Evolutionary conservation across 2,329 filamentous ascomycete species (phyloP).

Genomic region (Cordyceps fumosorosea): DNA sequence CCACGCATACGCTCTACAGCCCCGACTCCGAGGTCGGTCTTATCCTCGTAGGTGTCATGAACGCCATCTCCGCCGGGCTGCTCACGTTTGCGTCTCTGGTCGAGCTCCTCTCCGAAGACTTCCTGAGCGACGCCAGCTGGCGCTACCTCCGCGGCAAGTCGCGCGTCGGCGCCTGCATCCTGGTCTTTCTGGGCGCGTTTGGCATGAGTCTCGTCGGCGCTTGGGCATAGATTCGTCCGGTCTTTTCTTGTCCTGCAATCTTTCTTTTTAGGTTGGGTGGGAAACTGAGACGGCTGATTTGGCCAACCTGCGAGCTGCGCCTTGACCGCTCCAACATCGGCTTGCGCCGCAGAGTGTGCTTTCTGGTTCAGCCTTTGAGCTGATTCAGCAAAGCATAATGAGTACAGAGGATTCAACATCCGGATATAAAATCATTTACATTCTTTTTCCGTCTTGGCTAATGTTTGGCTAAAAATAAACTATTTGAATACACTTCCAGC

Average conservation of each 20-base stretch:
- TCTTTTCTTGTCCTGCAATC: neutral
- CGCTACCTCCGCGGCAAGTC: constrained; percentile 44
- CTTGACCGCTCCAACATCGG: constrained; percentile 3
- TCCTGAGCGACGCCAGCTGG: constrained; percentile 59
- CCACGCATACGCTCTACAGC: constrained; percentile 63
- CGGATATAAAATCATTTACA: constrained; percentile 5
- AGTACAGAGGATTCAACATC: constrained; percentile 13
- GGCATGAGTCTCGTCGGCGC: constrained; percentile 59
- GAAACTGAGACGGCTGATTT: neutral
- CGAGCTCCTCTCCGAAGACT: constrained; percentile 66
- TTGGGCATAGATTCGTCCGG: constrained; percentile 42
- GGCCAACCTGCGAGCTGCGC: neutral
- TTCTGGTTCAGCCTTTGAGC: neutral
- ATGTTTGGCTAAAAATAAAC: neutral
- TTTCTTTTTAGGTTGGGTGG: neutral
- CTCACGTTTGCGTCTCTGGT: constrained; percentile 66
- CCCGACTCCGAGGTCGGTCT: constrained; percentile 59
- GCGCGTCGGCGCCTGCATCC: constrained; percentile 47
- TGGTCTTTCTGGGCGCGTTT: constrained; percentile 54
- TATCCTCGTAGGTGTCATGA: constrained; percentile 67
- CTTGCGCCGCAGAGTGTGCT: neutral
- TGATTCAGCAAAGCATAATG: neutral
- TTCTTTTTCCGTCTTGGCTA: constrained; percentile 1
- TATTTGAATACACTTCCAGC: neutral
- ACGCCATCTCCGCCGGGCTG: constrained; percentile 65